Conservation (phyloP, 345 rosid species). For the Populus deltoides region DNA sequence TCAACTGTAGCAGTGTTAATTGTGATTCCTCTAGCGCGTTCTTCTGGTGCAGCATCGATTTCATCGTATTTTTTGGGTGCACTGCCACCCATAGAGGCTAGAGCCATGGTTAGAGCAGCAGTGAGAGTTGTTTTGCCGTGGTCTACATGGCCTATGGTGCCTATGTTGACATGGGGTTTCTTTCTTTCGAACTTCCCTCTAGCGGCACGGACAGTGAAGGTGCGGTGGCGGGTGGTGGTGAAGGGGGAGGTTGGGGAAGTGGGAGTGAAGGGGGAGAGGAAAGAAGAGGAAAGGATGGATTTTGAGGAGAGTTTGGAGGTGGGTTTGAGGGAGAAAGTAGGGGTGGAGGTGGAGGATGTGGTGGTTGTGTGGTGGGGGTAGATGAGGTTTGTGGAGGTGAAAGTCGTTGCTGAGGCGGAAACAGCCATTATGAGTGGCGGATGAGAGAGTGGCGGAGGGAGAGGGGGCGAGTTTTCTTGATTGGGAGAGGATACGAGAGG, state of each 20-base stretch:
- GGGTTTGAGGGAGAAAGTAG: slow-evolving; percentile 24
- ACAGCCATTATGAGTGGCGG: slow-evolving; percentile 47
- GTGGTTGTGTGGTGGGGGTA: slow-evolving; percentile 29
- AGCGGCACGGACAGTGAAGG: slow-evolving; percentile 71
- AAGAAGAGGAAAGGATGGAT: slow-evolving; percentile 59
- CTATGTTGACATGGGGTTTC: slow-evolving; percentile 89
- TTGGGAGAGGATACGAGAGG: slow-evolving; percentile 16
- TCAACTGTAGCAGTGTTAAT: slow-evolving; percentile 92
- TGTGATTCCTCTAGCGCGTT: slow-evolving; percentile 89
- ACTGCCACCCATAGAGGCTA: slow-evolving; percentile 63
- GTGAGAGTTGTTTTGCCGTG: slow-evolving; percentile 92
- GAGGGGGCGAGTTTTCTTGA: background rate
- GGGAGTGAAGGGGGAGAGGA: slow-evolving; percentile 47
- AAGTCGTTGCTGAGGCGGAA: slow-evolving; percentile 46
- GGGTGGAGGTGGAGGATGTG: slow-evolving; percentile 35
- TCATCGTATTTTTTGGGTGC: slow-evolving; percentile 85
- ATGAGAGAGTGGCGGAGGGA: background rate
- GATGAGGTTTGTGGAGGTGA: slow-evolving; percentile 43
- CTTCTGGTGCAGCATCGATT: slow-evolving; percentile 94
- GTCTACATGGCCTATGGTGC: slow-evolving; percentile 95
- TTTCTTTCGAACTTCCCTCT: slow-evolving; percentile 93
- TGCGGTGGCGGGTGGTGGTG: slow-evolving; percentile 31
- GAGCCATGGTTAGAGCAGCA: slow-evolving; percentile 89
- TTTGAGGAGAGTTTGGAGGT: slow-evolving; percentile 28
- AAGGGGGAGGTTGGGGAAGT: slow-evolving; percentile 13